phyloP scores from a whole-genome alignment of 345 rosid genomes.

The Eucalyptus virginea region DNA sequence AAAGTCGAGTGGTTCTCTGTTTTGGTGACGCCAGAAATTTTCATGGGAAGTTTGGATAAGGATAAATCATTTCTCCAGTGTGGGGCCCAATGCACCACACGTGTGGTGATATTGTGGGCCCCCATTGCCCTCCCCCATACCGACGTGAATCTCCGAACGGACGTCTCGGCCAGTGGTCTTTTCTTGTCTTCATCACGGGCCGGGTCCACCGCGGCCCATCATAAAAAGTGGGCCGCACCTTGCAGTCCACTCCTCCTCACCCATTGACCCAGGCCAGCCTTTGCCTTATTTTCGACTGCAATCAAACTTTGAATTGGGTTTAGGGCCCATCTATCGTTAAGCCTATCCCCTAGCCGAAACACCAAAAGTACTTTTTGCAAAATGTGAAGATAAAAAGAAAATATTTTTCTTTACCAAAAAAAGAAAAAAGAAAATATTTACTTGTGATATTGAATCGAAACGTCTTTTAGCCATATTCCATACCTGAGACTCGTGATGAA shows the following conservation, averaged over 20 bases:
- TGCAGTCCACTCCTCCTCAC: not conserved
- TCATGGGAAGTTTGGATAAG: not conserved
- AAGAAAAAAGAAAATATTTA: too few relatives aligned
- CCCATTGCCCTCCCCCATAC: not conserved
- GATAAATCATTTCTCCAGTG: not conserved
- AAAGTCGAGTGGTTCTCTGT: not conserved
- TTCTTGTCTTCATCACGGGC: not conserved
- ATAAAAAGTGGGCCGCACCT: not conserved
- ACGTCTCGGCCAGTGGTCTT: not conserved
- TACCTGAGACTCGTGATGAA: too few relatives aligned
- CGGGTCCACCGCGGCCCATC: not conserved
- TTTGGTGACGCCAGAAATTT: not conserved
- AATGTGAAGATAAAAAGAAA: not conserved
- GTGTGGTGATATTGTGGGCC: not conserved
- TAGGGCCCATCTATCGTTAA: not conserved
- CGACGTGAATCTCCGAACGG: not conserved
- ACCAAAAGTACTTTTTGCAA: not conserved
- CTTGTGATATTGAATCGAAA: not conserved
- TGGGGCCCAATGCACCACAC: not conserved
- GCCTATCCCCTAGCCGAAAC: not conserved
- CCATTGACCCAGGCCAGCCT: not conserved
- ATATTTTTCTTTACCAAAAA: not conserved
- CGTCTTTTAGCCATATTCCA: too few relatives aligned
- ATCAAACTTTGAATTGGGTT: not conserved
- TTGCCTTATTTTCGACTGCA: not conserved